Percentiles rank a stretch among this genome's conserved stretches.
These are phyloP conservation scores for Paraconiothyrium sp. DNA, from an alignment of 2,329 filamentous ascomycete genomes.

Conservation along the genomic window DNA sequence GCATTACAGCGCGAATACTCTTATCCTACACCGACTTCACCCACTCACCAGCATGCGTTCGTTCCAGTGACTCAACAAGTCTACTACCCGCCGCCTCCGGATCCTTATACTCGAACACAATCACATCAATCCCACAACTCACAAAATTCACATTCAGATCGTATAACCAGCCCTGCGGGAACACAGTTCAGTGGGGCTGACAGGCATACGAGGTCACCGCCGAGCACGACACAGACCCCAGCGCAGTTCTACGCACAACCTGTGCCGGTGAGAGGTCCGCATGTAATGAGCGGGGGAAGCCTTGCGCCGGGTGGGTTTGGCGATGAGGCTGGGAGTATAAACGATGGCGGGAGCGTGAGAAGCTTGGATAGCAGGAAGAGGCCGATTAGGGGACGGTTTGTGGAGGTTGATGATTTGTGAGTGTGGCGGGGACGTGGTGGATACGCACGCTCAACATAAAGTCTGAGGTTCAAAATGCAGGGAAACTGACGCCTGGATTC, in stretches of 20 bases:
- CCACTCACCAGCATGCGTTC: slow-evolving; percentile 22
- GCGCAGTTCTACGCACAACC: slow-evolving; percentile 49
- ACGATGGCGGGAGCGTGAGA: slow-evolving; percentile 17
- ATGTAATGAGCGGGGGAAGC: slow-evolving; percentile 16
- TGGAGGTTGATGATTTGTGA: slow-evolving; percentile 28
- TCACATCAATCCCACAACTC: slow-evolving; percentile 24
- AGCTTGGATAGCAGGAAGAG: slow-evolving; percentile 27
- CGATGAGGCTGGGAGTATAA: slow-evolving; percentile 7
- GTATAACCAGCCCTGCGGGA: slow-evolving; percentile 26
- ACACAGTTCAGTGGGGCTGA: slow-evolving; percentile 30
- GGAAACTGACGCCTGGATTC: background rate
- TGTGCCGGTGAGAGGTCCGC: slow-evolving; percentile 23
- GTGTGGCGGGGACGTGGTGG: background rate
- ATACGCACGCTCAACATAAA: background rate
- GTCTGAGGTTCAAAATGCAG: background rate
- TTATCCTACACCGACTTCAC: slow-evolving; percentile 35
- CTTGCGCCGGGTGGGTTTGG: slow-evolving; percentile 6
- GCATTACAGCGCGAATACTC: slow-evolving; percentile 34
- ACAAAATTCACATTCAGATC: slow-evolving; percentile 19
- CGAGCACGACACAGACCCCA: slow-evolving; percentile 40
- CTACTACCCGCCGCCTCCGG: slow-evolving; percentile 42
- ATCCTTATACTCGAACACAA: slow-evolving; percentile 26
- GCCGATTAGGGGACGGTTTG: slow-evolving; percentile 30
- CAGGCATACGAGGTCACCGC: slow-evolving; percentile 17
- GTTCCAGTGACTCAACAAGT: slow-evolving; percentile 24